These are phyloP conservation scores for Ogataea naganishii DNA, from an alignment of 805 yeast genomes.

Conservation along the genomic window DNA sequence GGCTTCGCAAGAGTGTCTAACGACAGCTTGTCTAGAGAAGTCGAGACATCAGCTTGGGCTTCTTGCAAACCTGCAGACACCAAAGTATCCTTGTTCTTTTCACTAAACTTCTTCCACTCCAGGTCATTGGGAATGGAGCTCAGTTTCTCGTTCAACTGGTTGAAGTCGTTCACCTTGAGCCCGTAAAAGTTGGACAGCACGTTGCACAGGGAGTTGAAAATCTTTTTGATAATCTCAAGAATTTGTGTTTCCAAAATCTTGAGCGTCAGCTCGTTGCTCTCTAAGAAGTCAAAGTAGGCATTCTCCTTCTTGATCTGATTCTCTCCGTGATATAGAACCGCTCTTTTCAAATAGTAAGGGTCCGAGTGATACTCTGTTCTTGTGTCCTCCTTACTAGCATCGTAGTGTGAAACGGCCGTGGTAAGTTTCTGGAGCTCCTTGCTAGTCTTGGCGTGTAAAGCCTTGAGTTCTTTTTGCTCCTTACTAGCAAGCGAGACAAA, in stretches of 20 bases:
- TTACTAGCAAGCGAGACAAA: conserved; percentile 25
- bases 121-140: conserved; percentile 24
- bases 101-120: conserved; percentile 37
- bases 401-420: conserved; percentile 13
- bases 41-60: background rate
- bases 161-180: conserved; percentile 19
- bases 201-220: conserved; percentile 22
- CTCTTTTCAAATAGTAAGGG: conserved; percentile 37
- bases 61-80: conserved; percentile 20
- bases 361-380: conserved; percentile 31
- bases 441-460: conserved; percentile 23
- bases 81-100: conserved; percentile 22
- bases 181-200: conserved; percentile 22
- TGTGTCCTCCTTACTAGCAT: conserved; percentile 4
- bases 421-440: conserved; percentile 18
- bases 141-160: conserved; percentile 22
- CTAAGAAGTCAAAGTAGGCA: conserved; percentile 33
- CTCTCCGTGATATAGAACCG: conserved; percentile 25
- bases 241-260: conserved; percentile 34
- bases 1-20: conserved; percentile 5
- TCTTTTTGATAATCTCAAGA: conserved; percentile 30
- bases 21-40: conserved; percentile 1
- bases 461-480: conserved; percentile 30
- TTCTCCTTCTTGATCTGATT: conserved; percentile 38
- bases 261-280: conserved; percentile 30